A percentile compares a stretch with the other conserved stretches of the same genome.
These are phyloP conservation scores for Xylariaceae sp. DNA, from an alignment of 2,329 filamentous ascomycete species.

Conservation along the genomic window DNA sequence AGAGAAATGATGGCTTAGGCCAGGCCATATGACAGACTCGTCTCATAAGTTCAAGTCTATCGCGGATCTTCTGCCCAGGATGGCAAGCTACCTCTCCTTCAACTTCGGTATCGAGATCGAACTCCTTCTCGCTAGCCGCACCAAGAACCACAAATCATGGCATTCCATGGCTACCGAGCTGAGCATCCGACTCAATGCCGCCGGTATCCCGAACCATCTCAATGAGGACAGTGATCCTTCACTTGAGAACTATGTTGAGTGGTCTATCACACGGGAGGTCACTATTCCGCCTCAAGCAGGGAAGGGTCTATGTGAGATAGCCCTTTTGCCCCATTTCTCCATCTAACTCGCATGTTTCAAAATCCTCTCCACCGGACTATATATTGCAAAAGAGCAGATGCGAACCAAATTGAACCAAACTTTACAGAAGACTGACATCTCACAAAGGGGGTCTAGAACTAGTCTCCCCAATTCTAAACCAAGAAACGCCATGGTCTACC, in stretches of 20 bases:
- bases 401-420: not conserved
- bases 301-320: slow-evolving; percentile 30
- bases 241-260: slow-evolving; percentile 32
- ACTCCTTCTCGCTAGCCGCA: slow-evolving; percentile 32
- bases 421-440: too few species aligned
- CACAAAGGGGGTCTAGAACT: slow-evolving; percentile 32
- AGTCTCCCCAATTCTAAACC: slow-evolving; percentile 35
- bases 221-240: slow-evolving; percentile 28
- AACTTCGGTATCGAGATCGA: slow-evolving; percentile 38
- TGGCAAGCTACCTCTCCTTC: slow-evolving; percentile 9
- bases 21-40: too few species aligned
- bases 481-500: slow-evolving; percentile 26
- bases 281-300: slow-evolving; percentile 32
- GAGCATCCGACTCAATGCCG: slow-evolving; percentile 29
- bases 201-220: slow-evolving; percentile 34
- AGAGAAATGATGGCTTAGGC: too few species aligned
- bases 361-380: too few species aligned
- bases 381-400: not conserved
- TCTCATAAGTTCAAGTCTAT: too few species aligned
- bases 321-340: too few species aligned
- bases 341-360: too few species aligned
- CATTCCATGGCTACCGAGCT: slow-evolving; percentile 33
- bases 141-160: slow-evolving; percentile 32
- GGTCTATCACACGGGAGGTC: slow-evolving; percentile 36
- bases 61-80: too few species aligned